A percentile compares a stretch with the other conserved stretches of the same genome.
Conservation (phyloP, 805 yeast genomes). For the Candida ponderosae region DNA sequence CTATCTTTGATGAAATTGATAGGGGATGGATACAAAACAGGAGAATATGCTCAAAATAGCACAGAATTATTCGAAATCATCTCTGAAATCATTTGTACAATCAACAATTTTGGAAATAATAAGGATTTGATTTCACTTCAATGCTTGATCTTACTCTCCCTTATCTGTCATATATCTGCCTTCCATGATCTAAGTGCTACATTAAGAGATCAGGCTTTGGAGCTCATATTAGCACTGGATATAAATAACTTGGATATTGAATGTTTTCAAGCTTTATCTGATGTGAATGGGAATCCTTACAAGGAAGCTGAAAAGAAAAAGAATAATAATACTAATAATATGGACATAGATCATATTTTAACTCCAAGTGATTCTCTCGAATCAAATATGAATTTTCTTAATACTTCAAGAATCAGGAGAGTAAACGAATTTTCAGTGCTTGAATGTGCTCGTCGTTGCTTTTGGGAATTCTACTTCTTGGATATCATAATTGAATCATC, state of each 20-base stretch:
- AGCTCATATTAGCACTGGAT: conserved; percentile 27
- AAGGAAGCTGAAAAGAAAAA: conserved; percentile 1
- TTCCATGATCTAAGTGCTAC: conserved; percentile 36
- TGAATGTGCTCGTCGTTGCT: conserved; percentile 33
- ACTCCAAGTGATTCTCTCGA: conserved; percentile 9
- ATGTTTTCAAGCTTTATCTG: conserved; percentile 9
- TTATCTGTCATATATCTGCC: conserved; percentile 44
- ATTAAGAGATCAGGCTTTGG: conserved; percentile 34
- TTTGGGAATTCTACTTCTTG: conserved; percentile 46
- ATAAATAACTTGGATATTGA: conserved; percentile 31
- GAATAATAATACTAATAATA: not conserved
- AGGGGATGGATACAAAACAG: conserved; percentile 38
- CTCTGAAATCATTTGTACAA: conserved; percentile 22
- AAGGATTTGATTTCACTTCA: conserved; percentile 39
- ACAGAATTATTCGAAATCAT: conserved; percentile 32
- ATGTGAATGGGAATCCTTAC: conserved; percentile 21
- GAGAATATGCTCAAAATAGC: conserved; percentile 28
- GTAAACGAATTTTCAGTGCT: conserved; percentile 10
- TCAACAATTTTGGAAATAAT: conserved; percentile 17
- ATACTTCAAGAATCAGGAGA: conserved; percentile 14
- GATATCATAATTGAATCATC: conserved; percentile 49
- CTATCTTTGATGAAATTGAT: conserved; percentile 38
- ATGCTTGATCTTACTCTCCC: conserved; percentile 29
- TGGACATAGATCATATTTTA: not conserved
- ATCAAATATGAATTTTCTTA: conserved; percentile 16